phyloP scores from a whole-genome alignment of 345 rosid species.

The Anacardium occidentale region DNA sequence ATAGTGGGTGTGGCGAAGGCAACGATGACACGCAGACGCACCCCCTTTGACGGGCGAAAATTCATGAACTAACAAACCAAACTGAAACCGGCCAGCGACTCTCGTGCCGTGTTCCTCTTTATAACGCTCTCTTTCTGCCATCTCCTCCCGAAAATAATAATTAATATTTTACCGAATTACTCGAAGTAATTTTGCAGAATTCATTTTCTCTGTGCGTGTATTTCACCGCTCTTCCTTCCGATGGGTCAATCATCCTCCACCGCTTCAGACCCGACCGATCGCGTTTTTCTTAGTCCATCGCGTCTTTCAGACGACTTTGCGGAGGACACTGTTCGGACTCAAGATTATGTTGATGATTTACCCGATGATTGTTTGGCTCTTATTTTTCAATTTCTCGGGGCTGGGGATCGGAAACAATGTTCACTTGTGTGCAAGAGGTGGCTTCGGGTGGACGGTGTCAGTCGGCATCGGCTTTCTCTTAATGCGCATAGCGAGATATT shows the following conservation, averaged over 20 bases:
- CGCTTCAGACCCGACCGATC: slow-evolving; percentile 23
- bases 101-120: neutral
- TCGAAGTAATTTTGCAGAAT: neutral
- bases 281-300: slow-evolving; percentile 12
- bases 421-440: slow-evolving; percentile 80
- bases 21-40: slow-evolving; percentile 48
- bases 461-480: slow-evolving; percentile 69
- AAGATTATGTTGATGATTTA: slow-evolving; percentile 51
- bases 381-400: slow-evolving; percentile 67
- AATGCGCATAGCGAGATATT: slow-evolving; percentile 56
- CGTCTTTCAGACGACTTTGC: slow-evolving; percentile 17
- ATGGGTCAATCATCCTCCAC: slow-evolving; percentile 68
- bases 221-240: neutral
- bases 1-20: slow-evolving; percentile 29
- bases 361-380: slow-evolving; percentile 86
- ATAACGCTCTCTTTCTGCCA: slow-evolving; percentile 18
- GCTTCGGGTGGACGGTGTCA: slow-evolving; percentile 72
- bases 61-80: neutral
- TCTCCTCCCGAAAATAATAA: neutral
- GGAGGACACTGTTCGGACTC: slow-evolving; percentile 18
- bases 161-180: neutral
- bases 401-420: slow-evolving; percentile 66
- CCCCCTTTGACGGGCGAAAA: slow-evolving; percentile 35
- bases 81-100: neutral
- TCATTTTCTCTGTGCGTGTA: slow-evolving; percentile 22